Evolutionary conservation across 768 basidiomycete genomes (phyloP).

Genomic region (Rhodotorula kratochvilovae): DNA sequence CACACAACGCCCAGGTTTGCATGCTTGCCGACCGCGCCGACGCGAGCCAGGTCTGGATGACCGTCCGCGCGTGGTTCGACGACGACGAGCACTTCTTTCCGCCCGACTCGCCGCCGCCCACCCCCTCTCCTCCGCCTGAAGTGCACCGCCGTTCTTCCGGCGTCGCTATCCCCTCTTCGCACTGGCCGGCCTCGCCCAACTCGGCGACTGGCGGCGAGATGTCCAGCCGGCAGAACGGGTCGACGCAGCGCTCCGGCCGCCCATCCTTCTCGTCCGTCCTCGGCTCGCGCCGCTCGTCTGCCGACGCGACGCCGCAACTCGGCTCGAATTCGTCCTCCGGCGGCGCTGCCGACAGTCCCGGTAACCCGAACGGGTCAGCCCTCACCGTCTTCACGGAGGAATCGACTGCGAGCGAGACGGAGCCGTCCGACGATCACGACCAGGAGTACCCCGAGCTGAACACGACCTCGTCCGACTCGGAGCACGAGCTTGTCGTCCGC

Average conservation of each 20-base stretch:
- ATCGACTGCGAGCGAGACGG: constrained; percentile 26
- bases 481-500: constrained; percentile 1
- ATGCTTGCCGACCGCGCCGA: constrained; percentile 17
- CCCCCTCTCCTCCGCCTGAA: not conserved
- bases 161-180: not conserved
- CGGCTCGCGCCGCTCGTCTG: constrained; percentile 1
- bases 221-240: not conserved
- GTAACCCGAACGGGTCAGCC: not conserved
- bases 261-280: constrained; percentile 11
- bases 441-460: constrained; percentile 16
- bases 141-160: too few species aligned
- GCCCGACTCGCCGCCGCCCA: not conserved
- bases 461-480: constrained; percentile 33
- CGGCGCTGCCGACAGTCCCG: not conserved
- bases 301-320: not conserved
- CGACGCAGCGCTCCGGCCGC: not conserved
- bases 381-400: constrained; percentile 36
- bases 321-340: not conserved
- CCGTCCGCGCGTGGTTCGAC: constrained; percentile 32
- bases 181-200: not conserved
- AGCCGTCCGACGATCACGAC: not conserved
- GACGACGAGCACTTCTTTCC: constrained; percentile 2
- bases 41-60: constrained; percentile 32
- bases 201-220: not conserved
- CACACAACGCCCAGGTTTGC: constrained; percentile 21